These are phyloP conservation scores for Penicillium sp. DNA, from an alignment of 2,329 filamentous ascomycete genomes.

Conservation along the genomic window DNA sequence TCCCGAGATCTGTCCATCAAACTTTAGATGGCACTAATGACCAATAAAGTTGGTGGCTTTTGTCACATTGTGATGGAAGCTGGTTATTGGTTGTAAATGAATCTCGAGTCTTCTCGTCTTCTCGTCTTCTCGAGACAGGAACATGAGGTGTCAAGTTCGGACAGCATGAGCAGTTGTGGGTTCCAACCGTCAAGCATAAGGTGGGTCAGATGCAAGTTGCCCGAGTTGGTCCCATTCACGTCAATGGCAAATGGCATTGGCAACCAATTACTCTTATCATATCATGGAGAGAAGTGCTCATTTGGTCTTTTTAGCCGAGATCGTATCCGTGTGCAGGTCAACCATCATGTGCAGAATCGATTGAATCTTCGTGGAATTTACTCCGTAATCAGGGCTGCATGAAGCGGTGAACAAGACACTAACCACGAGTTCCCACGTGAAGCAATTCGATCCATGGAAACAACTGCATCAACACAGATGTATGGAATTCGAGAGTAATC, in stretches of 20 bases:
- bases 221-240: neutral
- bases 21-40: no score
- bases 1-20: no score
- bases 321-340: no score
- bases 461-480: neutral
- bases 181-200: conserved; percentile 3
- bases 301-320: no score
- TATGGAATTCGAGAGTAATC: no score
- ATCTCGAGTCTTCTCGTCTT: no score
- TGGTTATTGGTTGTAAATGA: neutral
- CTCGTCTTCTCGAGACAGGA: neutral
- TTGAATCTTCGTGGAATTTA: no score
- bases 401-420: conserved; percentile 11
- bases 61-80: neutral
- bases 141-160: conserved; percentile 4
- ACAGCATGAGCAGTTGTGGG: neutral
- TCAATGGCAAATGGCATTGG: neutral
- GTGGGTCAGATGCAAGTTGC: conserved; percentile 1
- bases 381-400: conserved; percentile 8
- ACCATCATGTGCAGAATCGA: no score
- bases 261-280: no score
- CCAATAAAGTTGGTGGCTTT: no score
- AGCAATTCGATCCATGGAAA: neutral
- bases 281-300: neutral
- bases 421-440: neutral